Evolutionary conservation across 371 early-diverging fungal genomes (phyloP).

Genomic region (Saksenaea oblongispora): DNA sequence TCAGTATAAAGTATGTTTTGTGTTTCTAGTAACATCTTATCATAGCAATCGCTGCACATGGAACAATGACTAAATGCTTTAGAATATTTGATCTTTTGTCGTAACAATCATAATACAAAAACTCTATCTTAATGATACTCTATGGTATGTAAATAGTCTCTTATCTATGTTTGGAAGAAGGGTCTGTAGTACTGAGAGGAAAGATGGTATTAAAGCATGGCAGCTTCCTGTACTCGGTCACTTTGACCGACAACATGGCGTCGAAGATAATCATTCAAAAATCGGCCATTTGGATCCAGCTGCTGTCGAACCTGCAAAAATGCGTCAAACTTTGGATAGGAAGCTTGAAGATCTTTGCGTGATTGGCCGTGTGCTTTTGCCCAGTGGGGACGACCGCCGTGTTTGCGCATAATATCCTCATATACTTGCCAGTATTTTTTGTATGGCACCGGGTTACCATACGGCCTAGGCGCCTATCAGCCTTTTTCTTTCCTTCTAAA

Average conservation of each 20-base stretch:
- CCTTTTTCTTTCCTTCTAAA: neutral
- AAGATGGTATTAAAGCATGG: slow-evolving; percentile 12
- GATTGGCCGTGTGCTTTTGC: slow-evolving; percentile 77
- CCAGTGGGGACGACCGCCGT: slow-evolving; percentile 85
- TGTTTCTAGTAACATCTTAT: neutral
- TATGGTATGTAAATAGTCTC: no score
- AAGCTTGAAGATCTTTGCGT: slow-evolving; percentile 46
- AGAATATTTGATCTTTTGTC: no score
- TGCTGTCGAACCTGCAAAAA: slow-evolving; percentile 60
- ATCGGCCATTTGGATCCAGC: slow-evolving; percentile 74
- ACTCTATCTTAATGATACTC: no score
- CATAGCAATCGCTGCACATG: no score
- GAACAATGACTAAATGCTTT: no score
- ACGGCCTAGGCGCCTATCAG: slow-evolving; percentile 55
- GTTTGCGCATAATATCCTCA: slow-evolving; percentile 76
- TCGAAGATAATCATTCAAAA: slow-evolving; percentile 74
- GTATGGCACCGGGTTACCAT: slow-evolving; percentile 70
- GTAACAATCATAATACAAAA: no score
- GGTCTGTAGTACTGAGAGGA: neutral
- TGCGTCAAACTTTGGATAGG: slow-evolving; percentile 69
- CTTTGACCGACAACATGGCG: slow-evolving; percentile 58
- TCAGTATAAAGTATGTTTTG: neutral
- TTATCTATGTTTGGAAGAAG: no score
- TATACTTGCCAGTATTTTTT: slow-evolving; percentile 77
- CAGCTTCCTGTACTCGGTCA: neutral